Conservation (phyloP, 2,329 filamentous ascomycete genomes). For the Calonectria naviculata region DNA sequence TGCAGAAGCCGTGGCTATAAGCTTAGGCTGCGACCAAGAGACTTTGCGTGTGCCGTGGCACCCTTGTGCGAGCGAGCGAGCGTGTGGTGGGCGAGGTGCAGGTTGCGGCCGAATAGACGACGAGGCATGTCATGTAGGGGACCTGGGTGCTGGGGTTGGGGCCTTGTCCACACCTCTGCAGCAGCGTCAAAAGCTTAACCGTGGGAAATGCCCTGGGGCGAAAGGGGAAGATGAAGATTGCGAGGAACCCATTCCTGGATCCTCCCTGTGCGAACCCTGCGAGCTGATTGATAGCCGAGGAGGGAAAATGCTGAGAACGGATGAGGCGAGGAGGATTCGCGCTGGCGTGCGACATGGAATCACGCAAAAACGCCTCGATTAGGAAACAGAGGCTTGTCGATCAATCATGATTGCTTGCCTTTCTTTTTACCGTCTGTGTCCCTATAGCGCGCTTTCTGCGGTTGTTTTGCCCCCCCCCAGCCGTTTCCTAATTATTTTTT, state of each 20-base stretch:
- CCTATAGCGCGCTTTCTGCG: too few species aligned
- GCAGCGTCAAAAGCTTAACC: slow-evolving; percentile 1
- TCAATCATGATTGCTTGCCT: too few species aligned
- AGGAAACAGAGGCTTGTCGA: background rate
- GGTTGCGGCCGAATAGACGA: too few species aligned
- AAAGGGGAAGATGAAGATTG: background rate
- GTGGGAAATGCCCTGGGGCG: background rate
- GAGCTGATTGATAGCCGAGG: too few species aligned
- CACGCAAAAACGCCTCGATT: background rate
- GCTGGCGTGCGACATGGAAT: background rate
- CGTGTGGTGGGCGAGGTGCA: background rate
- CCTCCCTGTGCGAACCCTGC: too few species aligned
- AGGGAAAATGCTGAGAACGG: too few species aligned
- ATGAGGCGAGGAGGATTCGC: too few species aligned
- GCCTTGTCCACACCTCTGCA: background rate
- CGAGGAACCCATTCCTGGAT: background rate
- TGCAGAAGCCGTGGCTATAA: too few species aligned
- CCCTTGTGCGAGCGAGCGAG: too few species aligned
- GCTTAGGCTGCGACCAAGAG: background rate
- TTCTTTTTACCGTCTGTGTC: too few species aligned
- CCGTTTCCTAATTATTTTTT: too few species aligned
- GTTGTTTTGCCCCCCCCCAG: background rate
- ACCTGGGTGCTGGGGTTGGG: background rate
- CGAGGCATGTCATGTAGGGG: background rate
- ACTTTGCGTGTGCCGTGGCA: background rate